These are phyloP conservation scores for Truncatella angustata DNA, from an alignment of 2,329 filamentous ascomycete genomes.

Conservation along the genomic window DNA sequence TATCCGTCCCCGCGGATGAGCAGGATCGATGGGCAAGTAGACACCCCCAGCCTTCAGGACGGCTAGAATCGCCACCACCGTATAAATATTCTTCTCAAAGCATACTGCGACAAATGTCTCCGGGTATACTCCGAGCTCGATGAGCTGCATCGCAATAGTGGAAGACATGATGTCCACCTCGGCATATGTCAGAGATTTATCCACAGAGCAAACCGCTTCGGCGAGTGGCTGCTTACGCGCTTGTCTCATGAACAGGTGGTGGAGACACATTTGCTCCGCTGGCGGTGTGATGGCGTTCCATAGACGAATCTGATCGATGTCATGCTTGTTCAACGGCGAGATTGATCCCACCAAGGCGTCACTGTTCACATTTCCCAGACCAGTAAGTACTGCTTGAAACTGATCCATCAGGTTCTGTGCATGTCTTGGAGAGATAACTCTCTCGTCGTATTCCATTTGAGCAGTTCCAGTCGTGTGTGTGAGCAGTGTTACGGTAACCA, in stretches of 20 bases:
- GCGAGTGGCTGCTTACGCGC: not conserved
- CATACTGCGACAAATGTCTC: conserved; percentile 58
- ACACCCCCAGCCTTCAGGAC: conserved; percentile 51
- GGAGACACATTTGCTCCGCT: not conserved
- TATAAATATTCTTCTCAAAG: conserved; percentile 67
- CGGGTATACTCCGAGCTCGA: conserved; percentile 24
- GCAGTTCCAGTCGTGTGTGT: not conserved
- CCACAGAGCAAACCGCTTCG: not conserved
- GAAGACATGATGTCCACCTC: conserved; percentile 25
- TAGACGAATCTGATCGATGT: not conserved
- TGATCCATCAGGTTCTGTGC: not conserved
- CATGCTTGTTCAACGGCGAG: not conserved
- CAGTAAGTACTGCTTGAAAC: not conserved
- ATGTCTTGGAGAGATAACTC: not conserved
- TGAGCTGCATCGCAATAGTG: conserved; percentile 26
- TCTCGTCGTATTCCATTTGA: not conserved
- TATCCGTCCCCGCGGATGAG: conserved; percentile 24
- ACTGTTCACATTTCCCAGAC: not conserved
- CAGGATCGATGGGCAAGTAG: conserved; percentile 38
- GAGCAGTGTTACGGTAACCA: not conserved
- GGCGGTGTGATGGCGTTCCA: not conserved
- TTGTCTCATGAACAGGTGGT: not conserved
- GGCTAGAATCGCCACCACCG: conserved; percentile 70
- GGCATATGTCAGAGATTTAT: conserved; percentile 21
- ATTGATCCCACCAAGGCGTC: not conserved